These are phyloP conservation scores for Leccinum subrobustum DNA, from an alignment of 1,284 basidiomycete genomes.

Conservation along the genomic window DNA sequence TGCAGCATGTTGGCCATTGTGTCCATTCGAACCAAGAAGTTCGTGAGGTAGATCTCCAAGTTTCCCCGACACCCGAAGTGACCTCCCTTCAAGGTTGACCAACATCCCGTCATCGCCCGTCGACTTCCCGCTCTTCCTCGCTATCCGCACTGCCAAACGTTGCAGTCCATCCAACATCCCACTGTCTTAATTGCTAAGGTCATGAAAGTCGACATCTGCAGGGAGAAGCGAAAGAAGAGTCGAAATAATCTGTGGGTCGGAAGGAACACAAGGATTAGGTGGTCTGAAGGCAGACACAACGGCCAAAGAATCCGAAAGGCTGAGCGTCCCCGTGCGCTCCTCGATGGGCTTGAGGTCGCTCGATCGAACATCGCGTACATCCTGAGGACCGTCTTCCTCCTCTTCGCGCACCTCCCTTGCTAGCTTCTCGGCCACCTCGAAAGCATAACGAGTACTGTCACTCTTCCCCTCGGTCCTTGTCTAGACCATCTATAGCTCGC, in stretches of 20 bases:
- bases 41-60: conserved; percentile 65
- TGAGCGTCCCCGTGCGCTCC: conserved; percentile 60
- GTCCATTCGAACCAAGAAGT: too few relatives aligned
- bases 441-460: conserved; percentile 45
- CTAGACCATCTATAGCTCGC: conserved; percentile 24
- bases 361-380: conserved; percentile 29
- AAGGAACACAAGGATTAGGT: conserved; percentile 89
- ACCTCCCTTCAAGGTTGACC: conserved; percentile 55
- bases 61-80: conserved; percentile 78
- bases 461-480: conserved; percentile 23
- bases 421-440: conserved; percentile 50
- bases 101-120: conserved; percentile 44
- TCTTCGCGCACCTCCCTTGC: conserved; percentile 50
- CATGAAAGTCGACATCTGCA: conserved; percentile 63
- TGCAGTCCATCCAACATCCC: conserved; percentile 67
- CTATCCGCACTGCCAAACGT: conserved; percentile 57
- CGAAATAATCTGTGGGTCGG: conserved; percentile 66
- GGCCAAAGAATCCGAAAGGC: conserved; percentile 60
- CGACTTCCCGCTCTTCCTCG: conserved; percentile 43
- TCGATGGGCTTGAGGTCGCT: conserved; percentile 36
- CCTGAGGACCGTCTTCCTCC: conserved; percentile 19
- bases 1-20: too few relatives aligned
- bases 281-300: conserved; percentile 63
- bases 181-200: conserved; percentile 55
- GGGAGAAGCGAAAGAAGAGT: conserved; percentile 70